phyloP scores from a whole-genome alignment of 371 early-diverging fungal species.

The Mucor ambiguus region DNA sequence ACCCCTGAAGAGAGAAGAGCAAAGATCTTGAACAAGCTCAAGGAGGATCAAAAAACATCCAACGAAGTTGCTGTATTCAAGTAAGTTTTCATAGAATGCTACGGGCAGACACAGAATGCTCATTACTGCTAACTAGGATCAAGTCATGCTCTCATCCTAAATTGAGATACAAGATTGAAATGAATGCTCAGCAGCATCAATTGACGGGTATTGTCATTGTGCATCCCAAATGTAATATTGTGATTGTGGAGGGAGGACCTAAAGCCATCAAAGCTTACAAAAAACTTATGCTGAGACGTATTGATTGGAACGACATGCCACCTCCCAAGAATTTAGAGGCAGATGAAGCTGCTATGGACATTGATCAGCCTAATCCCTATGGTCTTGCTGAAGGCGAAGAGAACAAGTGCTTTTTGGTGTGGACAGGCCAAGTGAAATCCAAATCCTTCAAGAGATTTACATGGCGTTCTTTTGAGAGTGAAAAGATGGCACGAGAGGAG shows the following conservation, averaged over 20 bases:
- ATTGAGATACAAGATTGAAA: conserved; percentile 86
- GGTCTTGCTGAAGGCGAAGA: conserved; percentile 43
- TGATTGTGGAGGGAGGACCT: conserved; percentile 94
- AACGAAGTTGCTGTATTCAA: conserved; percentile 82
- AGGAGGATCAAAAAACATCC: conserved; percentile 66
- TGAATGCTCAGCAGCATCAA: conserved; percentile 83
- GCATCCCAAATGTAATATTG: conserved; percentile 73
- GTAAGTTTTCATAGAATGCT: conserved; percentile 41
- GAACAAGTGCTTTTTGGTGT: conserved; percentile 86
- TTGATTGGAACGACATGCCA: conserved; percentile 83
- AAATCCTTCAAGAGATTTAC: conserved; percentile 80
- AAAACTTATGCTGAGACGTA: conserved; percentile 93
- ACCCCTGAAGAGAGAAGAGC: conserved; percentile 85
- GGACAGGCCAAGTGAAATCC: conserved; percentile 88
- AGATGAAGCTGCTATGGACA: conserved; percentile 41
- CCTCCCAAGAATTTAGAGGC: conserved; percentile 47
- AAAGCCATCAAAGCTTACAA: conserved; percentile 91
- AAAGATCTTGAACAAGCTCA: conserved; percentile 74
- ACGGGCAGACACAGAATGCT: background rate
- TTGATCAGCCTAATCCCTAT: conserved; percentile 22
- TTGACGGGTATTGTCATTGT: conserved; percentile 84
- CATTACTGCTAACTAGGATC: conserved; percentile 53
- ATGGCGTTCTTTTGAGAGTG: conserved; percentile 75
- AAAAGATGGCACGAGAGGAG: conserved; percentile 71
- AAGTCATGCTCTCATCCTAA: conserved; percentile 77